Conservation (phyloP, 306 rosid species). For the Benincasa hispida region DNA sequence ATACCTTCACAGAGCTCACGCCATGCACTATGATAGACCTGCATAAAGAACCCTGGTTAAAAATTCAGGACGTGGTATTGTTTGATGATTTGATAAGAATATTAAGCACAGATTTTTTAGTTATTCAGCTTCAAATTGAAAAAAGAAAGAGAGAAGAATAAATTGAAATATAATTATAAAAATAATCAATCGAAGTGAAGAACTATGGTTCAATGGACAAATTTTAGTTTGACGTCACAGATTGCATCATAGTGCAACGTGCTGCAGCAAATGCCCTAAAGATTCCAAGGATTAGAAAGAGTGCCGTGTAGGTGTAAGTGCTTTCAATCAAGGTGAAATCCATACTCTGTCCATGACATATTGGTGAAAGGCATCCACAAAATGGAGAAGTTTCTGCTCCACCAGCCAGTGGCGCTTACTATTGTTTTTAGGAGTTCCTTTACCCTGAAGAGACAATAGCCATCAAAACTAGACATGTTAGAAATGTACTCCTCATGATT, state of each 20-base stretch:
- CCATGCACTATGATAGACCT: slow-evolving; percentile 99
- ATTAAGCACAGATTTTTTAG: background rate
- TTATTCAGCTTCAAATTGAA: background rate
- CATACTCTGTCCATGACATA: slow-evolving; percentile 96
- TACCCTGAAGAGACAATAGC: slow-evolving; percentile 34
- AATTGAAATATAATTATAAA: background rate
- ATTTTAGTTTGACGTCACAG: background rate
- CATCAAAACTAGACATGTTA: background rate
- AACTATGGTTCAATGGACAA: background rate
- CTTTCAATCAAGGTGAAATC: background rate
- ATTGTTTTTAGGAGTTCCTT: slow-evolving; percentile 39
- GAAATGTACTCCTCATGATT: slow-evolving; percentile 3
- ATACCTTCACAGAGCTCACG: slow-evolving; percentile 85
- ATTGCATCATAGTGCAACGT: background rate
- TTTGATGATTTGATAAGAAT: background rate
- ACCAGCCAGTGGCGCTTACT: slow-evolving; percentile 79
- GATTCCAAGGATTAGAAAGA: background rate
- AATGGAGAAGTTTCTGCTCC: slow-evolving; percentile 97
- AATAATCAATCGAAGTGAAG: background rate
- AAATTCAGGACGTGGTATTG: slow-evolving; percentile 14
- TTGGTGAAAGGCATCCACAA: slow-evolving; percentile 98
- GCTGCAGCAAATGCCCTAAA: background rate
- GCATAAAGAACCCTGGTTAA: slow-evolving; percentile 26
- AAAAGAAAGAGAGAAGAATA: background rate
- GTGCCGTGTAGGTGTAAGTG: background rate